phyloP scores from a whole-genome alignment of 2,329 filamentous ascomycete genomes.

The Catunica adiposa region DNA sequence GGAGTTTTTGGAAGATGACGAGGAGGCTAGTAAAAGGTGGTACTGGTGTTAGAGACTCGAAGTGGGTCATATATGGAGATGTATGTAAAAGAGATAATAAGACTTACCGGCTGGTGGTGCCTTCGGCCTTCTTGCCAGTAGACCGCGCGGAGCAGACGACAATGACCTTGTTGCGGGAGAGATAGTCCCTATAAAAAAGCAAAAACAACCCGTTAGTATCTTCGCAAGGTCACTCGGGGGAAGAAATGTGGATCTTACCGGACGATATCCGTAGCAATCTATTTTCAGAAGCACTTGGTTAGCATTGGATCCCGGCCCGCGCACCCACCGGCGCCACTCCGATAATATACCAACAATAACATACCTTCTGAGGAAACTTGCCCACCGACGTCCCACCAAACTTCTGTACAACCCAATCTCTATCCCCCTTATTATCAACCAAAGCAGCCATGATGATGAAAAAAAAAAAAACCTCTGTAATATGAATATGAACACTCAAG shows the following conservation, averaged over 20 bases:
- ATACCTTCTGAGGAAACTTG: conserved; percentile 64
- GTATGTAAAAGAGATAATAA: not conserved
- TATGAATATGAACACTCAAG: no score
- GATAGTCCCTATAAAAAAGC: conserved; percentile 17
- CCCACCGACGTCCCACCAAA: conserved; percentile 92
- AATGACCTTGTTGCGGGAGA: conserved; percentile 59
- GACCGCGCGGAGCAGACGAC: conserved; percentile 93
- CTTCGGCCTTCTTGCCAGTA: conserved; percentile 83
- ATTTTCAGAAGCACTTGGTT: no score
- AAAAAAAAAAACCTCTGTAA: no score
- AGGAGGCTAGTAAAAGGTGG: conserved; percentile 30
- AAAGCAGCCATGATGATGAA: conserved; percentile 11
- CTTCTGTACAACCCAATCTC: conserved; percentile 77
- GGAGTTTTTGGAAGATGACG: conserved; percentile 42
- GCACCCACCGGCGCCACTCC: no score
- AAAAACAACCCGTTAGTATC: not conserved
- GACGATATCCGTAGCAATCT: not conserved
- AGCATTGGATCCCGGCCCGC: no score
- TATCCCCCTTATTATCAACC: conserved; percentile 22
- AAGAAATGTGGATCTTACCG: no score
- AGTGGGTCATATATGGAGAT: not conserved
- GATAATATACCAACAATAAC: conserved; percentile 16
- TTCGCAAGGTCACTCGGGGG: no score
- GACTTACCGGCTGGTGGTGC: conserved; percentile 80
- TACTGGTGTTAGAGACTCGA: not conserved